phyloP scores from a whole-genome alignment of 495 filamentous ascomycete genomes.

The Penicillium pancosmium region DNA sequence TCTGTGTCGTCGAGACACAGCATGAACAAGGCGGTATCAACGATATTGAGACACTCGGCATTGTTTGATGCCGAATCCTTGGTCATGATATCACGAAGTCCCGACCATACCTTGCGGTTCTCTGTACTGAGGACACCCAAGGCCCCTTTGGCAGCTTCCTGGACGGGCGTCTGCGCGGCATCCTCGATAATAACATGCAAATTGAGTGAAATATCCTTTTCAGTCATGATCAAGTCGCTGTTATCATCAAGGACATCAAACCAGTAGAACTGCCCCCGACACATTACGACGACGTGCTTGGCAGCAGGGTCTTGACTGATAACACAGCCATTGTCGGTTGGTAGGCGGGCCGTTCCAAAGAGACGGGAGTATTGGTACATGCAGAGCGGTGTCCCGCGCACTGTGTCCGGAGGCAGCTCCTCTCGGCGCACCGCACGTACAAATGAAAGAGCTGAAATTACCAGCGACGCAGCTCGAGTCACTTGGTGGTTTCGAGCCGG shows the following conservation, averaged over 20 bases:
- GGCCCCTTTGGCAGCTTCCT: constrained; percentile 91
- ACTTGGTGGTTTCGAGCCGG: constrained; percentile 96
- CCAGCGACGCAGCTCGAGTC: constrained; percentile 88
- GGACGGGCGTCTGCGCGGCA: constrained; percentile 83
- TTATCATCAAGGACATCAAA: constrained; percentile 97
- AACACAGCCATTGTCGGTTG: constrained; percentile 92
- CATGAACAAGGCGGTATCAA: constrained; percentile 92
- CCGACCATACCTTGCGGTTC: constrained; percentile 94
- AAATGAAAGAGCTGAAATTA: constrained; percentile 87
- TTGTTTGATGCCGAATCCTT: constrained; percentile 89
- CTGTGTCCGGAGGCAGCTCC: constrained; percentile 86
- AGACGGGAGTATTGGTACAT: constrained; percentile 98
- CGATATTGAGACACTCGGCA: constrained; percentile 88
- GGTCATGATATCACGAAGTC: constrained; percentile 84
- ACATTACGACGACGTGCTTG: constrained; percentile 92
- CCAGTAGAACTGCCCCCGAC: constrained; percentile 98
- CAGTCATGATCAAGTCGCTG: constrained; percentile 93
- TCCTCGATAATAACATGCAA: constrained; percentile 91
- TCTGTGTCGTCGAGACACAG: constrained; percentile 92
- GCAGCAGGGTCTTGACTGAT: constrained; percentile 90
- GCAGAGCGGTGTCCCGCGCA: constrained; percentile 80
- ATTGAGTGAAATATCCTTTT: constrained; percentile 91
- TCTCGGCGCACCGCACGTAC: constrained; percentile 91
- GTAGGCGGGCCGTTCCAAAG: constrained; percentile 93
- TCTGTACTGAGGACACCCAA: constrained; percentile 94